Evolutionary conservation across 2,329 filamentous ascomycete species (phyloP), one percentile per base, ranked within the genome.

Genomic region (Seiridium unicorne): DNA sequence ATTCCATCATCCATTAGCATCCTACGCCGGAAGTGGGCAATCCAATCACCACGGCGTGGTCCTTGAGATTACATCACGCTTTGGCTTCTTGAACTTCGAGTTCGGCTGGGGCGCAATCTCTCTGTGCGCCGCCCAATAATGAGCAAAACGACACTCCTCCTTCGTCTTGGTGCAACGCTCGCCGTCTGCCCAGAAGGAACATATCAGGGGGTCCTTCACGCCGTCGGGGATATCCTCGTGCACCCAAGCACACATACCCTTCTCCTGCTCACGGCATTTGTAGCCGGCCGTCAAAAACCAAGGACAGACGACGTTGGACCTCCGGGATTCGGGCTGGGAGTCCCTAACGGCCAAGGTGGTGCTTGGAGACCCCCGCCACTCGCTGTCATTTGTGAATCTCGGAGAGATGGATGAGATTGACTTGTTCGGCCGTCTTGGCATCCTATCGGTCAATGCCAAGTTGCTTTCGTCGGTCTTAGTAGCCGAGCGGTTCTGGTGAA

Each of bases 101-200:
- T n/a, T 10, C 18, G 55, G 55, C 44, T 57, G 55, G 32, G 55
- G 55, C 7, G 55, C 55, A 9, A 57, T 57, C 18, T 57, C 35
- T 13, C 44, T 18, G 48, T 57, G 55, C 9, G 40, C 40, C 42
- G 55, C 55, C 55, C 55, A 58, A 40, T 64, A 62, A 44, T 68
- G 67, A 1, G 66, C 67, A 44, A 65, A 68, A 2, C 59, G 57
- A 34, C 67, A 68, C 1, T 51, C 44, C 0, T 48, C 31, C 2
- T 51, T 59, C 3, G 11, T 44, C 60, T 68, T 69, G n/a, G 8
- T 63, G 44, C 67, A 67, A 3, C 62, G 42, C 4, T 57, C 46
- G 3, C 62, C 65, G 13, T 66, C 60, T 1, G 65, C 62, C 64
- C 64, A 69, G 59, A 68, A 68, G 9, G 61, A 59, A 58, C 67